phyloP scores from a whole-genome alignment of 2,329 filamentous ascomycete genomes.

The Fusarium protoensiforme region DNA sequence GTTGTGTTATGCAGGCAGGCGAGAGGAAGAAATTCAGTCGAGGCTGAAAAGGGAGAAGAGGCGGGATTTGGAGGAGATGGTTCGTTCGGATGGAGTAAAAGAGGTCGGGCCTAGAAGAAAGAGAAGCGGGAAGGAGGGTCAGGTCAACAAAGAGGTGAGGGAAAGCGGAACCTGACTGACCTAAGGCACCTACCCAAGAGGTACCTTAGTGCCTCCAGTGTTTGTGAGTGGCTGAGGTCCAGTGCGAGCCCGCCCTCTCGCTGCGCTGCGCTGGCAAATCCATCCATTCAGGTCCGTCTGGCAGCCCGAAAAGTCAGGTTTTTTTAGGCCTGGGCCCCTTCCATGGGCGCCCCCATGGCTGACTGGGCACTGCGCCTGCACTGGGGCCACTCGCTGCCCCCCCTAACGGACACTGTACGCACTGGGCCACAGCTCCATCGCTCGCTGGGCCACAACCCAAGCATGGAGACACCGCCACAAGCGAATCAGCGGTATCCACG shows the following conservation, averaged over 20 bases:
- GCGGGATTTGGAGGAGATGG: slow-evolving; percentile 44
- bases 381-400: slow-evolving; percentile 1
- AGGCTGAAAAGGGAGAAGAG: slow-evolving; percentile 41
- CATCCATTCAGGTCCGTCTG: slow-evolving; percentile 9
- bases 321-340: slow-evolving; percentile 26
- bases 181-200: background rate
- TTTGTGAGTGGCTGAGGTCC: background rate
- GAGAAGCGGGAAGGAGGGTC: slow-evolving; percentile 34
- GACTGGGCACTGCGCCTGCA: slow-evolving; percentile 26
- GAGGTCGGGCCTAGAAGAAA: slow-evolving; percentile 32
- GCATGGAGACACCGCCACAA: slow-evolving; percentile 44
- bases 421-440: slow-evolving; percentile 2
- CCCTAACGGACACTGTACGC: background rate
- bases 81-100: slow-evolving; percentile 43
- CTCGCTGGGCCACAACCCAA: slow-evolving; percentile 31
- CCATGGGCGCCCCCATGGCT: slow-evolving; percentile 26
- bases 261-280: slow-evolving; percentile 19
- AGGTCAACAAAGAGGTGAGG: slow-evolving; percentile 45
- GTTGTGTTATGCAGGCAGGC: slow-evolving; percentile 19
- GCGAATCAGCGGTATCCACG: slow-evolving; percentile 38
- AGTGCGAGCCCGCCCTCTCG: slow-evolving; percentile 18
- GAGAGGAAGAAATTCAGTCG: slow-evolving; percentile 39
- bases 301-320: slow-evolving; percentile 49
- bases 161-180: slow-evolving; percentile 16
- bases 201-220: background rate